phyloP scores from a whole-genome alignment of 805 yeast species.

The Komagataella phaffii region DNA sequence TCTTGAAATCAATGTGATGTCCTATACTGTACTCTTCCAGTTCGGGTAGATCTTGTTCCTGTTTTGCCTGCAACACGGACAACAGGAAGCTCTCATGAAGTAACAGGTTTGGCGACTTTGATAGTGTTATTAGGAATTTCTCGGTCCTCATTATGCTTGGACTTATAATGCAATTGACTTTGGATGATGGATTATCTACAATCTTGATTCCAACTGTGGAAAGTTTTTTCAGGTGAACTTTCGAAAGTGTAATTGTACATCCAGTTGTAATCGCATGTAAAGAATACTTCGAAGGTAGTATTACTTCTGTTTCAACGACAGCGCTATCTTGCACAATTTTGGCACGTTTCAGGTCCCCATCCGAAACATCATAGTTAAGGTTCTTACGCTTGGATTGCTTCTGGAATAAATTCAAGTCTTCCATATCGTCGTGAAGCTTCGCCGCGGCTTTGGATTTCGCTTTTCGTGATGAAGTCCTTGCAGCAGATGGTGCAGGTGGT shows the following conservation, averaged over 20 bases:
- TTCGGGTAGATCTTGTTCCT: conserved; percentile 12
- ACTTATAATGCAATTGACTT: conserved; percentile 45
- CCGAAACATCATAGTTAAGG: conserved; percentile 7
- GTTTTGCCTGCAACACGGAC: conserved; percentile 25
- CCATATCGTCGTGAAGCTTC: conserved; percentile 56
- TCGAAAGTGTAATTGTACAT: conserved; percentile 34
- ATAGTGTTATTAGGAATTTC: conserved; percentile 64
- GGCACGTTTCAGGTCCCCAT: conserved; percentile 9
- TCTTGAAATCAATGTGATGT: conserved; percentile 16
- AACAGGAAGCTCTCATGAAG: conserved; percentile 41
- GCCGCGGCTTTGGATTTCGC: conserved; percentile 58
- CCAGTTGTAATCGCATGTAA: conserved; percentile 51
- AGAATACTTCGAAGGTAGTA: conserved; percentile 11
- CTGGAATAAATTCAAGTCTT: conserved; percentile 51
- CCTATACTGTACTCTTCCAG: conserved; percentile 14
- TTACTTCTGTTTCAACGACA: conserved; percentile 9
- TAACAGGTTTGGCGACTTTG: conserved; percentile 37
- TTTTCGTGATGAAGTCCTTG: conserved; percentile 20
- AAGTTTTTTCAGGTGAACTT: conserved; percentile 28
- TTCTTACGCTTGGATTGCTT: conserved; percentile 32
- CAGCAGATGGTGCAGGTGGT: conserved; percentile 3
- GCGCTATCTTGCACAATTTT: conserved; percentile 1
- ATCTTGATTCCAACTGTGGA: conserved; percentile 45
- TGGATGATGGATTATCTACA: conserved; percentile 23
- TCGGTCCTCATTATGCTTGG: conserved; percentile 80